Evolutionary conservation across 805 yeast species (phyloP), one percentile per base, ranked within the genome.

Genomic region (Teunomyces barrocoloradensis): DNA sequence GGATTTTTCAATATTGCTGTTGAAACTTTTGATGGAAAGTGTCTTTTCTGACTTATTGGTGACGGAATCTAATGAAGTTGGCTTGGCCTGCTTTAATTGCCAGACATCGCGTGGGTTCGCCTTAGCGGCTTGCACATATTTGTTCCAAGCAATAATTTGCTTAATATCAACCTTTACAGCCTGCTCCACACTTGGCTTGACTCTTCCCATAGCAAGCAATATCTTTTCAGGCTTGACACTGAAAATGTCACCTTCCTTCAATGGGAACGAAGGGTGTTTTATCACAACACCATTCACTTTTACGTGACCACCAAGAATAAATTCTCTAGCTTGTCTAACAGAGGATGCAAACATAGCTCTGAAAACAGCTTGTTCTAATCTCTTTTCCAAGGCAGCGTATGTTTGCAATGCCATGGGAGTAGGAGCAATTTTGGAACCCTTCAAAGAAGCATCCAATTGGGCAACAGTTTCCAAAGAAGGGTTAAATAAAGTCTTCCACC

Each of bases 271-370:
- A 4, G 97, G 96, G 57, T 87, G 88, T 57, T 77, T 79, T 51
- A 91, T 84, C 12, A 73, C 75, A 30, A 85, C 79, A 7, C 96
- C 97, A 62, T 92, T 94, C 34, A 92, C 98, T 53, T 75, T 73
- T 10, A 92, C 98, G 53, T 84, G 74, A 1, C 96, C 96, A 41
- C 82, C 82, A 12, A 87, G 66, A 50, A 94, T 84, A 59, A 87
- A 89, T 62, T 87, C 90, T 56, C 97, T 81, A 2, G 99, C 96
- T 69, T 92, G 98, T 74, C 97, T 84, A 3, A 89, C 81, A 6
- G 96, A 87, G 4, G 96, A 81, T 4, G 98, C 96, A 73, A 92
- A 90, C 87, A 92, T 78, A 15, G 97, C 76, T 68, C 99, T 83
- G 72, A 89, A 94, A 9, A 92, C 59, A 2, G 97, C 97, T 62